Percentiles rank a stretch among this genome's conserved stretches.
These are phyloP conservation scores for Trichoderma sp. DNA, from an alignment of 2,329 filamentous ascomycete genomes.

Conservation along the genomic window DNA sequence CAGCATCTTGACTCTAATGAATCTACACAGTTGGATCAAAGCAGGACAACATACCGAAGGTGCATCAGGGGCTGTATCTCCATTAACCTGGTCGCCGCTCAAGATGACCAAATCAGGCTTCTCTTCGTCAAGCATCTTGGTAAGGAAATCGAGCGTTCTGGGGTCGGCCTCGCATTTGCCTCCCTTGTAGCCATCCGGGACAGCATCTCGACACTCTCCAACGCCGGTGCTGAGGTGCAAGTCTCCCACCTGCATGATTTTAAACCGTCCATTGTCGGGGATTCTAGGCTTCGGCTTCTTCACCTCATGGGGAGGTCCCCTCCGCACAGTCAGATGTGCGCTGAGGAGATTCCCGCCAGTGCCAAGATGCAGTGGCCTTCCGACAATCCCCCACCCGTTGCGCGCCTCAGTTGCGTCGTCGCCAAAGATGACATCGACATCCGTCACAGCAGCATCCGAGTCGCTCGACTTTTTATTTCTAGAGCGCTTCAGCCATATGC, in stretches of 20 bases:
- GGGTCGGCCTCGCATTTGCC: constrained; percentile 89
- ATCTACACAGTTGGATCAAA: background rate
- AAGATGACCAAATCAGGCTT: constrained; percentile 90
- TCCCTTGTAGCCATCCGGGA: constrained; percentile 70
- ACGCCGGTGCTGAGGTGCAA: constrained; percentile 89
- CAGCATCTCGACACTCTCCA: constrained; percentile 81
- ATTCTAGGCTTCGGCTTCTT: constrained; percentile 76
- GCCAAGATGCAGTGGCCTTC: constrained; percentile 72
- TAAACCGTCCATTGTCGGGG: constrained; percentile 87
- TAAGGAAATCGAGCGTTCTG: constrained; percentile 86
- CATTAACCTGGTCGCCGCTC: constrained; percentile 94
- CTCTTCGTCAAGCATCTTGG: constrained; percentile 82
- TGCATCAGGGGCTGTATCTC: constrained; percentile 86
- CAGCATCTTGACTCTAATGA: constrained; percentile 22
- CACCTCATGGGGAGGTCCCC: constrained; percentile 64
- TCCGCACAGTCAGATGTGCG: constrained; percentile 75
- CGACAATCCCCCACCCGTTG: constrained; percentile 78
- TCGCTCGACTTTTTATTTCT: constrained; percentile 73
- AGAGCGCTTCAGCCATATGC: constrained; percentile 80
- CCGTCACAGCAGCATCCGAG: constrained; percentile 72
- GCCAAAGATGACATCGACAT: constrained; percentile 84
- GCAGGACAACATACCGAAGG: constrained; percentile 63
- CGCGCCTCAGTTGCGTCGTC: constrained; percentile 90
- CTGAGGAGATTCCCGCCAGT: constrained; percentile 62
- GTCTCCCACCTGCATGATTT: constrained; percentile 96